Percentiles rank a stretch among this genome's conserved stretches.
These are phyloP conservation scores for Mycena metata DNA, from an alignment of 768 basidiomycete genomes.

Conservation along the genomic window DNA sequence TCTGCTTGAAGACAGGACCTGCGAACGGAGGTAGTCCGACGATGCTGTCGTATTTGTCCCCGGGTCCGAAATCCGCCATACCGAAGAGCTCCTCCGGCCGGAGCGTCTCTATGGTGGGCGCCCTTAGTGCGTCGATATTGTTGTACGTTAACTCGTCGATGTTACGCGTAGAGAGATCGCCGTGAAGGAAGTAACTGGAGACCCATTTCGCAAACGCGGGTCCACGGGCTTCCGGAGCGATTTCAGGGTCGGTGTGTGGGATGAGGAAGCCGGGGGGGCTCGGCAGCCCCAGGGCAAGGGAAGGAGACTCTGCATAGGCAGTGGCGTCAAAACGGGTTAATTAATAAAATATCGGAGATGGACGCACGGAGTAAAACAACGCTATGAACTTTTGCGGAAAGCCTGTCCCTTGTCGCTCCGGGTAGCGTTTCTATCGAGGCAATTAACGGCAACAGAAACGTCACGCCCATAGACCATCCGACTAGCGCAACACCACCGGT, in stretches of 20 bases:
- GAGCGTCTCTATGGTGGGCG: slow-evolving; percentile 27
- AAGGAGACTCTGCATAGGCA: slow-evolving; percentile 41
- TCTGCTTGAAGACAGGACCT: slow-evolving; percentile 1
- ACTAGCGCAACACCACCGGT: slow-evolving; percentile 41
- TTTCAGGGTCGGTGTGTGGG: slow-evolving; percentile 43
- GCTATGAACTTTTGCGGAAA: slow-evolving; percentile 35
- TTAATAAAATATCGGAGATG: not conserved
- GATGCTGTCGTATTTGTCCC: slow-evolving; percentile 34
- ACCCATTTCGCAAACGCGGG: slow-evolving; percentile 43
- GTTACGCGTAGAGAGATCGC: slow-evolving; percentile 34
- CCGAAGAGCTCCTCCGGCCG: slow-evolving; percentile 22
- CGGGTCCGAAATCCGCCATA: slow-evolving; percentile 33
- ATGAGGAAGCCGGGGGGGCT: slow-evolving; percentile 35
- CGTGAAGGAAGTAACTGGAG: slow-evolving; percentile 36
- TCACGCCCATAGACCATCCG: slow-evolving; percentile 49
- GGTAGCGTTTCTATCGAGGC: slow-evolving; percentile 40
- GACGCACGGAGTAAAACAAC: slow-evolving; percentile 41
- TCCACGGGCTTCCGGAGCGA: slow-evolving; percentile 37
- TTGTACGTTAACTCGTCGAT: slow-evolving; percentile 25
- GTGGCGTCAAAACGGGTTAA: not conserved
- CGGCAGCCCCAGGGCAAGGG: slow-evolving; percentile 38
- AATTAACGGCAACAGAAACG: slow-evolving; percentile 42
- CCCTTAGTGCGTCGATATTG: slow-evolving; percentile 8
- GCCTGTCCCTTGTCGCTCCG: slow-evolving; percentile 24
- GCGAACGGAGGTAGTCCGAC: slow-evolving; percentile 22